phyloP scores from a whole-genome alignment of 805 yeast genomes.

The Saccharomycopsis vini region DNA sequence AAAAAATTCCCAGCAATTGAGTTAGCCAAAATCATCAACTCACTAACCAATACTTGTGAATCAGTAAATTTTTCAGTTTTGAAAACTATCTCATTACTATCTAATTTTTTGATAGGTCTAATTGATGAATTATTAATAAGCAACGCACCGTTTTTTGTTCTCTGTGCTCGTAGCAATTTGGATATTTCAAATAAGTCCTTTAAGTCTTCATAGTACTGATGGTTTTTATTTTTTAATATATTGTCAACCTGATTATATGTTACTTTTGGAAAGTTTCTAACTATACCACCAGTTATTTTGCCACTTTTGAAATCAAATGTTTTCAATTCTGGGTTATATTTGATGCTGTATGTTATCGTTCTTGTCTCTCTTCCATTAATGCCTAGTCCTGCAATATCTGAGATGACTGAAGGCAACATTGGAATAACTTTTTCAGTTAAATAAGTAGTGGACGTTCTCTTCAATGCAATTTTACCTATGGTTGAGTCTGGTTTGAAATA shows the following conservation, averaged over 20 bases:
- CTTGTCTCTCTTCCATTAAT: constrained; percentile 33
- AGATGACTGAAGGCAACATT: constrained; percentile 59
- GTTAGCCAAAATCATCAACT: constrained; percentile 77
- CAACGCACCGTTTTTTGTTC: constrained; percentile 34
- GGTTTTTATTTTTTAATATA: constrained; percentile 29
- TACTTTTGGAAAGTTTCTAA: constrained; percentile 39
- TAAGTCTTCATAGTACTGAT: constrained; percentile 27
- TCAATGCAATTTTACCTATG: constrained; percentile 44
- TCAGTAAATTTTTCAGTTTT: constrained; percentile 25
- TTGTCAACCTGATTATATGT: constrained; percentile 59
- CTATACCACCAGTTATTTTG: constrained; percentile 32
- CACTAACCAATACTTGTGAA: constrained; percentile 65
- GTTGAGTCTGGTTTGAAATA: constrained; percentile 31
- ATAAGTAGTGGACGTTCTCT: constrained; percentile 59
- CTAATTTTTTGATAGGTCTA: constrained; percentile 19
- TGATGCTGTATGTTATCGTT: constrained; percentile 38
- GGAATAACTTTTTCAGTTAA: constrained; percentile 56
- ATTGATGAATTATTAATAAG: background rate
- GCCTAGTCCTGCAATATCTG: constrained; percentile 46
- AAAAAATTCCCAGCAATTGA: constrained; percentile 46
- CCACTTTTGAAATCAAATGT: constrained; percentile 19
- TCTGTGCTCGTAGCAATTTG: constrained; percentile 22
- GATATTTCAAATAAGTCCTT: constrained; percentile 28
- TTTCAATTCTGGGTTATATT: constrained; percentile 24
- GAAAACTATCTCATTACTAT: constrained; percentile 20